Base-by-base conservation (phyloP, 129 eudicot genomes). In the Tagetes patula region DNA sequence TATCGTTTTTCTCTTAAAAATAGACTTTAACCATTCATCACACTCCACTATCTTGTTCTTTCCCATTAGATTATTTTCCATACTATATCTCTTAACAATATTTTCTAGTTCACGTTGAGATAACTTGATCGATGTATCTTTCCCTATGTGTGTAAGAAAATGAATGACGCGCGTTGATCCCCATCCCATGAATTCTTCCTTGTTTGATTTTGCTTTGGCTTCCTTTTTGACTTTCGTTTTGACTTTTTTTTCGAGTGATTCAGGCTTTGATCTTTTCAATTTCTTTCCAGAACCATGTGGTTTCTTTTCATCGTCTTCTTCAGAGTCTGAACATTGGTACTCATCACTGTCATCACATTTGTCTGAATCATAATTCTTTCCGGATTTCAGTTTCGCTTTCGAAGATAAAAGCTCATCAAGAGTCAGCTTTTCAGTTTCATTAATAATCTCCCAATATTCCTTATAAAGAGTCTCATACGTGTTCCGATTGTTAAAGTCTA, bases 391-490 rank as follows among this genome's bases (percentile, higher is more conserved):
- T 33, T 46, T 72, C 10, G 53, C 52, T 49, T 76, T 71, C 6
- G 91, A 91, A 32, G 80, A 71, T 48, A 33, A 78, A 5, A 95
- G 83, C 72, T 53, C 76, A 36, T 75, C 71, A 20, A 71, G 40
- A 41, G 85, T 84, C 65, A 90, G 47, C 34, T 89, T 85, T 90
- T 85, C 91, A 33, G 59, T 77, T 14, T 65, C 80, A 43, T 82
- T 88, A 50, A 86, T 85, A 40, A 90, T 83, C 75, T 67, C 79
- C 87, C 96, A 95, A 31, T 88, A 91, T 71, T 85, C 96, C 84
- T 67, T 88, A 75, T 84, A 88, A 6, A 95, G 78, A 55, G 97
- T 94, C 85, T 95, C 99, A 39, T 47, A 73, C 31, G 97, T 86
- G 13, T 87, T 76, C 11, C 82, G 80, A 64, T 88, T 84, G 34